Percentiles rank a stretch among this genome's conserved stretches.
Evolutionary conservation across 352 stramenopile species (phyloP).

Genomic region (Saprolegnia diclina): DNA sequence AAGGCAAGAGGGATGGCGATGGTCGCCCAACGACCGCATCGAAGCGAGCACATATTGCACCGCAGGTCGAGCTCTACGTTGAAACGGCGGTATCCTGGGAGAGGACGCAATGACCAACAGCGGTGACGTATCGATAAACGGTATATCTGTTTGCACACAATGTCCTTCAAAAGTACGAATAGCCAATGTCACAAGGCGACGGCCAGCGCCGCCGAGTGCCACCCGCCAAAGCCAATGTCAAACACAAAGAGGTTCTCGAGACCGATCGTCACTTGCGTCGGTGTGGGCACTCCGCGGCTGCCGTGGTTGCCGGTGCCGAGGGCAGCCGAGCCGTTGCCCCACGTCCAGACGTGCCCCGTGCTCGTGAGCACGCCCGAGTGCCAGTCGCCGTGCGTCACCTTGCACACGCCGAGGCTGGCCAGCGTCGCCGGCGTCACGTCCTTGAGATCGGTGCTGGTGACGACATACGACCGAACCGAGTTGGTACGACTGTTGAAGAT

Average conservation of each 20-base stretch:
- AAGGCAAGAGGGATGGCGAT: too few species aligned
- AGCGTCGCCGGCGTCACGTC: not conserved
- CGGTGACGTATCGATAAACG: too few species aligned
- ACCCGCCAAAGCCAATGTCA: slow-evolving; percentile 19
- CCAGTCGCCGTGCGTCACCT: slow-evolving; percentile 16
- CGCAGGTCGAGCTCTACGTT: too few species aligned
- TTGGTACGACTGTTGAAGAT: not conserved
- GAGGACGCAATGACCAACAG: too few species aligned
- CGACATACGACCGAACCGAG: not conserved
- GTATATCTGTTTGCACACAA: too few species aligned
- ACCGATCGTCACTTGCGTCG: not conserved
- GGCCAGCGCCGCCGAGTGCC: slow-evolving; percentile 25
- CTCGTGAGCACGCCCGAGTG: slow-evolving; percentile 6
- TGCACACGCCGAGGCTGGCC: not conserved
- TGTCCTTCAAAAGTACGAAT: too few species aligned
- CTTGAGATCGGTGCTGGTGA: not conserved
- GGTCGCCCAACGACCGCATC: too few species aligned
- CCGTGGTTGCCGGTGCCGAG: not conserved
- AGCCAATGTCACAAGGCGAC: not conserved
- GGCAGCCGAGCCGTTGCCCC: slow-evolving; percentile 17
- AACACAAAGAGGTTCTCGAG: slow-evolving; percentile 20
- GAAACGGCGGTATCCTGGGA: too few species aligned
- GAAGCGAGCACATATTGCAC: too few species aligned
- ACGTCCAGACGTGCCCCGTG: slow-evolving; percentile 20
- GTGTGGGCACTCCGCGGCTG: not conserved